A percentile compares a stretch with the other conserved stretches of the same genome.
Conservation (phyloP, 169 alveolate species). For the Cryptosporidium baileyi region DNA sequence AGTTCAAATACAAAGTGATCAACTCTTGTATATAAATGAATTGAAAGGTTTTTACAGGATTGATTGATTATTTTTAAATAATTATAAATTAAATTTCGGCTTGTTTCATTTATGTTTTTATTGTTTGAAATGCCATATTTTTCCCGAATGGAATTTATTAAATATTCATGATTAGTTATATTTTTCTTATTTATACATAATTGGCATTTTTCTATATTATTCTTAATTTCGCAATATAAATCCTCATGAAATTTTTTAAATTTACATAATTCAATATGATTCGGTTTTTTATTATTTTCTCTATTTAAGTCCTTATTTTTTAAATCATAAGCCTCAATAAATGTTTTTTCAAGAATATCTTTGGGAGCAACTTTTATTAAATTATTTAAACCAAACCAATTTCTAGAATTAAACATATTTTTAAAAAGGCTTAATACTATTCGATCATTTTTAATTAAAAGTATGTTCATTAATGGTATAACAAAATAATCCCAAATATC, state of each 20-base stretch:
- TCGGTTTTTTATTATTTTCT: background rate
- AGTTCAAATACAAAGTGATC: conserved; percentile 71
- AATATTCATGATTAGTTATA: background rate
- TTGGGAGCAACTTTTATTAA: background rate
- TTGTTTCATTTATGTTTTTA: no score
- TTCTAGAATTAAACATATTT: background rate
- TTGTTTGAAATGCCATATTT: conserved; percentile 5
- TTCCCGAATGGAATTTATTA: background rate
- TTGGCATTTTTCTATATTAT: background rate
- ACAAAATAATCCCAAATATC: conserved; percentile 34
- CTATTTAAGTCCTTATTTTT: background rate
- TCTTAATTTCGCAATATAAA: background rate
- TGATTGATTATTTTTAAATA: conserved; percentile 13
- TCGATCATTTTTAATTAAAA: background rate
- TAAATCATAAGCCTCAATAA: no score
- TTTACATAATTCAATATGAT: background rate
- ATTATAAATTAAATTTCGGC: background rate
- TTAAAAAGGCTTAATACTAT: background rate
- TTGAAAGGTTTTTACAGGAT: conserved; percentile 56
- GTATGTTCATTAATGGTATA: background rate
- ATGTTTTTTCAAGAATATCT: background rate
- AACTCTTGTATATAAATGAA: conserved; percentile 62
- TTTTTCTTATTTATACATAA: background rate
- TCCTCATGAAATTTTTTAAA: background rate
- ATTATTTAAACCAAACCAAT: conserved; percentile 1